A percentile compares a stretch with the other conserved stretches of the same genome.
phyloP scores from a whole-genome alignment of 148 eudicot species.

The Rhododendron mucronatum region DNA sequence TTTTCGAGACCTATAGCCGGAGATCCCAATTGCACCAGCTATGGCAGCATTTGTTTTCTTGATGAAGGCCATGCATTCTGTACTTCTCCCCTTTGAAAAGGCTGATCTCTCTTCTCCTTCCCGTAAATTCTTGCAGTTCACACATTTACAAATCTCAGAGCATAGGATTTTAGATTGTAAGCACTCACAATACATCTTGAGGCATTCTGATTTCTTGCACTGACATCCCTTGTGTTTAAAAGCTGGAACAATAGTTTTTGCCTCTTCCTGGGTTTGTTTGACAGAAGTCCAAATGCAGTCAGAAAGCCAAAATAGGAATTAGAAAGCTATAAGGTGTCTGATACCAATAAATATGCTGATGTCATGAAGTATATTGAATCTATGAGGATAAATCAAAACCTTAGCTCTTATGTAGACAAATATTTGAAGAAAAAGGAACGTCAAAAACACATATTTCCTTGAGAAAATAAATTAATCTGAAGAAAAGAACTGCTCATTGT shows the following conservation, averaged over 20 bases:
- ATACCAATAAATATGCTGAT: background rate
- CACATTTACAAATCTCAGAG: slow-evolving; percentile 54
- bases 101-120: slow-evolving; percentile 39
- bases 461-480: background rate
- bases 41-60: slow-evolving; percentile 38
- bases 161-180: slow-evolving; percentile 50
- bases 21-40: slow-evolving; percentile 30
- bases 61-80: slow-evolving; percentile 20
- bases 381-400: background rate
- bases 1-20: slow-evolving; percentile 29
- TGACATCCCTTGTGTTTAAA: slow-evolving; percentile 51
- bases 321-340: background rate
- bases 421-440: background rate
- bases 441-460: background rate
- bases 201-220: slow-evolving; percentile 61
- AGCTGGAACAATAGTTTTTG: slow-evolving; percentile 13
- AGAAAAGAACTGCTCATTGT: background rate
- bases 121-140: slow-evolving; percentile 50
- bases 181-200: slow-evolving; percentile 61
- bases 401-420: background rate
- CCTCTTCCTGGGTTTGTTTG: slow-evolving; percentile 26
- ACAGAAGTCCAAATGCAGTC: background rate
- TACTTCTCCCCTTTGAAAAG: slow-evolving; percentile 18
- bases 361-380: background rate
- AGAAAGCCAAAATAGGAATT: slow-evolving; percentile 3